Base-by-base conservation (phyloP, 352 stramenopile species). In the Globisporangium lucens region DNA sequence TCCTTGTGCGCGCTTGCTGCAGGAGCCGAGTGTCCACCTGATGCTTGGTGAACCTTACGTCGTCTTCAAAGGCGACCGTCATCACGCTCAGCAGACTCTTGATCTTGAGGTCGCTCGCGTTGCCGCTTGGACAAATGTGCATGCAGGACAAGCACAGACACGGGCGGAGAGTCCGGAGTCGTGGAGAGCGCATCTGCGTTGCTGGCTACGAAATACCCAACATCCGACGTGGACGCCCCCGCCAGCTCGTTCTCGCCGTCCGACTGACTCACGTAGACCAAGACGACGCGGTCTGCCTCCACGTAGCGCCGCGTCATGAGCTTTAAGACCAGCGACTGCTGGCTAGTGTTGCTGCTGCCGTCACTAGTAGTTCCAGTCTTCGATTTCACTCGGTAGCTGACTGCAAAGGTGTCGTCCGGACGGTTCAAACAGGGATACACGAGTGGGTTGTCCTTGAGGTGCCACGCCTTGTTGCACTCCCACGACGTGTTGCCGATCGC, bases 271-370 rank as follows among this genome's bases (percentile, higher is more conserved):
- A 67, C 47, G 69, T 74, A 79, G 20, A 81, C 67, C 12, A 79
- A 41, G 5, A 83, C 70, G 13, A 76, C 29, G 5, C 67, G 70
- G 22, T 76, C 64, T 12, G 58, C 67, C 36, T 79, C 65, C 8
- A 81, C 47, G 46, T 83, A 81, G 61, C 70, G 68, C 47, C 76
- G 74, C 36, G 80, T 53, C 56, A 72, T 73, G n/a, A 83, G 41
- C 36, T 80, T 78, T n/a, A 76, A 55, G 64, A 76, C 7, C 7
- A 56, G 15, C 3, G 13, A 27, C 27, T 62, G 56, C 15, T 3
- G 1, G 13, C 17, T 69, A 27, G 51, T 52, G 53, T 5, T 57
- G 46, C 30, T 36, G 33, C 5, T 3, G 33, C 33, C 8, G 33
- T 9, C 33, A 5, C 33, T 36, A 36, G 33, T 51, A n/a, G 12